phyloP scores from a whole-genome alignment of 768 basidiomycete genomes.

The Trametes cingulata region DNA sequence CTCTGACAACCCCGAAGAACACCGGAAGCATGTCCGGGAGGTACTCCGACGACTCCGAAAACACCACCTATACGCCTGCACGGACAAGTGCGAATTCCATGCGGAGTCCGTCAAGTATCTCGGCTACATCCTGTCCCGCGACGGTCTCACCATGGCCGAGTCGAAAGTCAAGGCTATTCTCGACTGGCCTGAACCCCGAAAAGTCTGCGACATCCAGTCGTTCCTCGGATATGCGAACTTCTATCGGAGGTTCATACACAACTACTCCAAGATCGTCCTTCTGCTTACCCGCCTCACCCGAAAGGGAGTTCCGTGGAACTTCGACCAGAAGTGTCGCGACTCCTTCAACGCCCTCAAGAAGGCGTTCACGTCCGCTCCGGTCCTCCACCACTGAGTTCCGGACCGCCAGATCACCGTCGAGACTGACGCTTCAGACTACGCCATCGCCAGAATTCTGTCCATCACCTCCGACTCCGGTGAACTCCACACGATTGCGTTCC shows the following conservation, averaged over 20 bases:
- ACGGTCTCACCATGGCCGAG: conserved; percentile 43
- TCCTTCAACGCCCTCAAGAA: conserved; percentile 35
- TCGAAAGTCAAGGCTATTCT: conserved; percentile 39
- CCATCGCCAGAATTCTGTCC: conserved; percentile 22
- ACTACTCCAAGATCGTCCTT: conserved; percentile 36
- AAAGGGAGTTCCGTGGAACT: conserved; percentile 29
- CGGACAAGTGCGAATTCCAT: conserved; percentile 41
- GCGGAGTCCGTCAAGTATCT: no score
- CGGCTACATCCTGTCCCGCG: no score
- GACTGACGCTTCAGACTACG: conserved; percentile 29
- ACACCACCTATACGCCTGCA: conserved; percentile 31
- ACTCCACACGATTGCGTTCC: conserved; percentile 36
- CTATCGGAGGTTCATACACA: conserved; percentile 34
- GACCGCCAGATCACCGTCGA: conserved; percentile 16
- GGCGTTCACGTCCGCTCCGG: conserved; percentile 22
- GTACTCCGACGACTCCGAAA: conserved; percentile 32
- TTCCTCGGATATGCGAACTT: conserved; percentile 37
- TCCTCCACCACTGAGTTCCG: conserved; percentile 26
- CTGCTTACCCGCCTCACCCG: conserved; percentile 33
- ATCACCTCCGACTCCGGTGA: conserved; percentile 16
- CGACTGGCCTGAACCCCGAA: conserved; percentile 32
- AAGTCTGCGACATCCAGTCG: conserved; percentile 33
- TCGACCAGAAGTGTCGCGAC: conserved; percentile 7
- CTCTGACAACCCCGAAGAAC: conserved; percentile 17
- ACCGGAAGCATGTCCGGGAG: conserved; percentile 16